Base-by-base conservation (phyloP, 1,284 basidiomycete genomes). In the Tausonia pullulans region DNA sequence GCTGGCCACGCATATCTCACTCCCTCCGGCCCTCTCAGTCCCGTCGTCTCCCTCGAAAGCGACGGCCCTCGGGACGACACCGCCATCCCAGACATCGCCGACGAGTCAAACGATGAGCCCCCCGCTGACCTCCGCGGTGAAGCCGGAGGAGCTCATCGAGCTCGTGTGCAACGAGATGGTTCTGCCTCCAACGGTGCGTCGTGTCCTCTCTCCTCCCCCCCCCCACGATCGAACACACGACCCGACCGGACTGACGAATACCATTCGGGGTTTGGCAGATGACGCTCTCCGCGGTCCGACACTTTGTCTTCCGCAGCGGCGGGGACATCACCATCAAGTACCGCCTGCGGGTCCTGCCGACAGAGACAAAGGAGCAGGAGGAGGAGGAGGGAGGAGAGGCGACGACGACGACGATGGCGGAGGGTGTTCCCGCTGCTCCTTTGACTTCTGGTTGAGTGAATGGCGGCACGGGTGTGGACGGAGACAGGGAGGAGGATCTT, bases 111-210 rank as follows among this genome's bases (percentile, higher is more conserved):
- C 27, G 27, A 27, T 2, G 27, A 27, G 27, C 27, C n/a, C 1
- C 27, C 40, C 27, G 39, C 4, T 49, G 6, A 27, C 27, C 14
- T 45, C 4, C 8, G 44, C 41, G n/a, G 5, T 46, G 13, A 48
- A 71, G 9, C 83, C 87, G 2, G 90, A 94, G 70, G 87, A 93
- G 55, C 71, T 81, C 52, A 87, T 93, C 72, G 92, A 98, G 77
- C 84, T 98, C 54, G 74, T 95, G 49, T 96, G 92, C 75, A 90
- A 89, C 71, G 87, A 90, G 69, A 78, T 82, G 45, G 78, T 89
- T 10, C 79, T 98, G 44, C 87, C 90, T 41, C 78, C 87, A 43
- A 83, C 87, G 66, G 90, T 94, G 84, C 27, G 27, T 27, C 27
- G 27, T 27, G 27, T 27, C 27, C 27, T 27, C 27, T 27, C 27